Conservation (phyloP, 208 protist genomes). For the Acanthamoeba healyi region DNA sequence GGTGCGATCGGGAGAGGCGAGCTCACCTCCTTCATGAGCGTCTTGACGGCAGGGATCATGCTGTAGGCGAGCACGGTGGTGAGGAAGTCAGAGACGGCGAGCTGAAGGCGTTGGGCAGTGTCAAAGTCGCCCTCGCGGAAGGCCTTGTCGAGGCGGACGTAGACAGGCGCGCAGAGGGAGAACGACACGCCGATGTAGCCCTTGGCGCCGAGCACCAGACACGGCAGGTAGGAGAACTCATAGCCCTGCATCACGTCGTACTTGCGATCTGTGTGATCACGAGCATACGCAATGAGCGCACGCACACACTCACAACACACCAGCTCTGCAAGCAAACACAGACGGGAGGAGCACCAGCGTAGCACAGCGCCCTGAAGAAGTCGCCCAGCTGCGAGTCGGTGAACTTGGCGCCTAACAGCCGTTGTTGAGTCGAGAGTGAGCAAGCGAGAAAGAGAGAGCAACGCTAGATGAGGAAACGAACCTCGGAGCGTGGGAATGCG, state of each 20-base stretch:
- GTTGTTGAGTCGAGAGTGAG: background rate
- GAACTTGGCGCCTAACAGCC: slow-evolving; percentile 61
- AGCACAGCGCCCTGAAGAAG: slow-evolving; percentile 41
- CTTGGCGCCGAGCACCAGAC: slow-evolving; percentile 28
- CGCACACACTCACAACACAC: no score
- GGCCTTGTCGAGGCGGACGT: slow-evolving; percentile 13
- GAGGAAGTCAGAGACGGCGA: slow-evolving; percentile 45
- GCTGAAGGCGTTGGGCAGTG: background rate
- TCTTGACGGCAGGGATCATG: slow-evolving; percentile 40
- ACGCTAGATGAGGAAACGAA: background rate
- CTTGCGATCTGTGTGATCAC: background rate
- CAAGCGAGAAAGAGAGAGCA: no score
- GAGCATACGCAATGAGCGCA: no score
- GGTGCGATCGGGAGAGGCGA: background rate
- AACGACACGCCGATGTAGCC: slow-evolving; percentile 34
- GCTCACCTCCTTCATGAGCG: slow-evolving; percentile 8
- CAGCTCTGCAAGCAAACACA: no score
- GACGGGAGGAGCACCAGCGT: background rate
- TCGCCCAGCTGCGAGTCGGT: slow-evolving; percentile 60
- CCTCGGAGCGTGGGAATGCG: slow-evolving; percentile 36
- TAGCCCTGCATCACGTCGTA: slow-evolving; percentile 67
- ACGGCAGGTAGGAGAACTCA: slow-evolving; percentile 45
- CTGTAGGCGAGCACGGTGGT: slow-evolving; percentile 15
- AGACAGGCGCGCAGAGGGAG: slow-evolving; percentile 11
- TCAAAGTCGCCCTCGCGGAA: slow-evolving; percentile 44